A percentile compares a stretch with the other conserved stretches of the same genome.
Conservation (phyloP, 371 early-diverging fungal species). For the Encephalitozoon romaleae region DNA sequence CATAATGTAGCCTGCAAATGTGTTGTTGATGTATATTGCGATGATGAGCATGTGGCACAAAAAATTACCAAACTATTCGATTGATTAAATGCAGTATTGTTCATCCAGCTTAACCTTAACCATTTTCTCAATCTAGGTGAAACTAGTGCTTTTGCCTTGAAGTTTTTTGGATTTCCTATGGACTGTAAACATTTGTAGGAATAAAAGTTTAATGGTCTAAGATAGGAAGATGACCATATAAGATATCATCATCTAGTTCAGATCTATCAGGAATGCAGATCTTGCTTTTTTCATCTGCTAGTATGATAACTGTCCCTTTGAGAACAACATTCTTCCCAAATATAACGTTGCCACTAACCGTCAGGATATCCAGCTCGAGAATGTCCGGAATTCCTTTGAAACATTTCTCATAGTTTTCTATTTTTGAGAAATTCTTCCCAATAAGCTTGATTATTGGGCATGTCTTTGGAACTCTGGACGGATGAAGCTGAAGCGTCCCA, state of each 20-base stretch:
- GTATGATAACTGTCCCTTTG: slow-evolving; percentile 92
- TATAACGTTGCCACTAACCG: slow-evolving; percentile 89
- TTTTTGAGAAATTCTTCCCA: slow-evolving; percentile 91
- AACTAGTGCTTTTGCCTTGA: too few relatives aligned
- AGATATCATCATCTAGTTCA: slow-evolving; percentile 91
- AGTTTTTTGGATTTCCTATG: background rate
- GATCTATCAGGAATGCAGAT: slow-evolving; percentile 95
- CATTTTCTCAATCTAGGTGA: background rate
- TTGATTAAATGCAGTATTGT: slow-evolving; percentile 2
- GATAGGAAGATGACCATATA: slow-evolving; percentile 84
- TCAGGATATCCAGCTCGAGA: slow-evolving; percentile 88
- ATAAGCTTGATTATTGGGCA: slow-evolving; percentile 81
- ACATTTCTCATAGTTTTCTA: slow-evolving; percentile 66
- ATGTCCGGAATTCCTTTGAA: slow-evolving; percentile 87
- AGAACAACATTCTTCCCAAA: slow-evolving; percentile 85
- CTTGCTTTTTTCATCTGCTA: slow-evolving; percentile 81
- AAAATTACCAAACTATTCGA: slow-evolving; percentile 23
- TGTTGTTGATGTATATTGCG: slow-evolving; percentile 22
- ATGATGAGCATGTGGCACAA: slow-evolving; percentile 14
- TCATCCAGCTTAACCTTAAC: too few relatives aligned
- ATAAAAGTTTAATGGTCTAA: slow-evolving; percentile 56
- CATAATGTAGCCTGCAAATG: background rate
- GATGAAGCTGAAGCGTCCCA: slow-evolving; percentile 79
- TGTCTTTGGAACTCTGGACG: slow-evolving; percentile 71
- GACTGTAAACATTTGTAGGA: background rate